Evolutionary conservation across 2,329 filamentous ascomycete species (phyloP).

Genomic region (Fusarium nisikadoi): DNA sequence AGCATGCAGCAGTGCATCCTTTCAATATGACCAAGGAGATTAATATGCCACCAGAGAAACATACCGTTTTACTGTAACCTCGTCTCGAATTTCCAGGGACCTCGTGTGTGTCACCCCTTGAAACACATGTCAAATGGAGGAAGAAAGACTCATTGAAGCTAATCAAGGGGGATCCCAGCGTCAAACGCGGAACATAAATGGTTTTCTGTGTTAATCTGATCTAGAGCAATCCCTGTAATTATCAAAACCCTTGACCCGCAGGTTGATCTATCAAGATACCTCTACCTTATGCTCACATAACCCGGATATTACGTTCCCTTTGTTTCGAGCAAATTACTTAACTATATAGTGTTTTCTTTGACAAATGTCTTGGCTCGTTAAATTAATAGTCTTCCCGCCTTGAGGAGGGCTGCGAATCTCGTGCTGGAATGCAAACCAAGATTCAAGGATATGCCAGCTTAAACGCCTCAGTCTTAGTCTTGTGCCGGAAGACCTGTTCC

Average conservation of each 20-base stretch:
- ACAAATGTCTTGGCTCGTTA: background rate
- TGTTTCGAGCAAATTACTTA: background rate
- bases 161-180: background rate
- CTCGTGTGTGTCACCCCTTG: background rate
- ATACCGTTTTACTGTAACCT: background rate
- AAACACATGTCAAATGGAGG: background rate
- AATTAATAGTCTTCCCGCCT: background rate
- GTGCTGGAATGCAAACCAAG: slow-evolving; percentile 12
- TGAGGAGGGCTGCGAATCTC: background rate
- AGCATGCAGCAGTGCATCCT: slow-evolving; percentile 5
- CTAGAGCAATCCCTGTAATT: slow-evolving; percentile 1
- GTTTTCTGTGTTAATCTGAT: slow-evolving; percentile 1
- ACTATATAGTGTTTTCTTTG: background rate
- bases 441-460: background rate
- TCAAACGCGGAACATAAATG: background rate
- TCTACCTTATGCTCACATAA: background rate
- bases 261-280: slow-evolving; percentile 2
- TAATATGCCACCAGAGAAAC: background rate
- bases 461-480: background rate
- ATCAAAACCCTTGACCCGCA: slow-evolving; percentile 1
- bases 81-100: background rate
- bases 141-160: background rate
- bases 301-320: background rate
- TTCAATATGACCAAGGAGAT: background rate
- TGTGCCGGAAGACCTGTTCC: background rate